Evolutionary conservation across 257 asterid species (phyloP).

Genomic region (Nicotiana undulata): DNA sequence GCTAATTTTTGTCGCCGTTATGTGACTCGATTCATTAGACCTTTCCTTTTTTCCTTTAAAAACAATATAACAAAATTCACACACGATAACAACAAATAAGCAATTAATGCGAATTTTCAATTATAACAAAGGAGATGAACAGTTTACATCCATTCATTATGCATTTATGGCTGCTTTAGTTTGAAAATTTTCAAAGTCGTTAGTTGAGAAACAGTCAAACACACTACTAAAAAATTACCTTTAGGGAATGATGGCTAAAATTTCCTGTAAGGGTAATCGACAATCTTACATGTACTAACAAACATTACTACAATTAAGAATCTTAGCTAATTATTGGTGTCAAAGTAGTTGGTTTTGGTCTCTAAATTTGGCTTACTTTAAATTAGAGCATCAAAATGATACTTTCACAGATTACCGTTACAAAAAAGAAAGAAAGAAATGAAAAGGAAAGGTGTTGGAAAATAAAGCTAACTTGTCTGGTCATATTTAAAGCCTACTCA

Average conservation of each 20-base stretch:
- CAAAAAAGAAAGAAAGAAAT: background rate
- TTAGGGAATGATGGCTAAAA: background rate
- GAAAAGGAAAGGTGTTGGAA: background rate
- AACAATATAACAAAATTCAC: no score
- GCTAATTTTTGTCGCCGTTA: no score
- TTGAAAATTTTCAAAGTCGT: background rate
- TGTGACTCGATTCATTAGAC: no score
- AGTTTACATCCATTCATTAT: no score
- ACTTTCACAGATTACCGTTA: background rate
- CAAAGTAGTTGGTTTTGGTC: background rate
- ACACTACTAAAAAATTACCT: no score
- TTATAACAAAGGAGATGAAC: no score
- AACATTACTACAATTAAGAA: background rate
- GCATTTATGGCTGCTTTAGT: background rate
- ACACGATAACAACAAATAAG: no score
- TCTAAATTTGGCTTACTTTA: background rate
- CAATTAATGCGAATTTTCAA: no score
- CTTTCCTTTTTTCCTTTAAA: no score
- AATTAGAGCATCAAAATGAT: background rate
- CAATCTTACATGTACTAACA: background rate
- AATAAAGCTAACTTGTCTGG: background rate
- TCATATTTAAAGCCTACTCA: no score
- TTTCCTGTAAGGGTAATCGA: background rate
- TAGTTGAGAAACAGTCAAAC: background rate
- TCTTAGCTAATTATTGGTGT: background rate